These are phyloP conservation scores for Ustulina deusta DNA, from an alignment of 2,329 filamentous ascomycete genomes.

Conservation along the genomic window DNA sequence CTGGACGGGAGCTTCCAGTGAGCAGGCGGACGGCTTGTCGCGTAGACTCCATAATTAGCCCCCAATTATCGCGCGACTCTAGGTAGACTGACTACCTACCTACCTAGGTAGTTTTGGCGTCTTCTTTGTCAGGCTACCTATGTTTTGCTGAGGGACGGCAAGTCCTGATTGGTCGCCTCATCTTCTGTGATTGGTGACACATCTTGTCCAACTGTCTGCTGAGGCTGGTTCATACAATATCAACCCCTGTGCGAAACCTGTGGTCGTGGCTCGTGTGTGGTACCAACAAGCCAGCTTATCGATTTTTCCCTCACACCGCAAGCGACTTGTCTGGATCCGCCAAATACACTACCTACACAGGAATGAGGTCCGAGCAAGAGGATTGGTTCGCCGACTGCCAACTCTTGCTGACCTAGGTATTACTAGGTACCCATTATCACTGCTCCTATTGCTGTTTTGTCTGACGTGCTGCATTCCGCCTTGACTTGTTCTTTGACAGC, in stretches of 20 bases:
- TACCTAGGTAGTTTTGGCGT: too few species aligned
- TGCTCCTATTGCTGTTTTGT: neutral
- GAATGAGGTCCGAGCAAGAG: neutral
- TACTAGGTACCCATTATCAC: neutral
- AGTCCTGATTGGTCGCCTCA: slow-evolving; percentile 46
- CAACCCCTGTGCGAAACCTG: too few species aligned
- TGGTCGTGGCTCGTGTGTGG: too few species aligned
- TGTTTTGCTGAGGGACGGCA: slow-evolving; percentile 28
- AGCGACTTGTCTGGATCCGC: neutral
- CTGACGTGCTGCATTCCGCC: neutral
- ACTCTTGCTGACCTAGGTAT: neutral
- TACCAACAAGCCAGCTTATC: too few species aligned
- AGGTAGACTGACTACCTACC: neutral
- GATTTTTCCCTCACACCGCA: neutral
- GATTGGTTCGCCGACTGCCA: neutral
- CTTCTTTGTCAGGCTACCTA: slow-evolving; percentile 21
- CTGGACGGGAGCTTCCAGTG: neutral
- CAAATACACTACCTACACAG: neutral
- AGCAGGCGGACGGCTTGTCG: slow-evolving; percentile 1
- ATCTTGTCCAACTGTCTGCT: slow-evolving; percentile 30
- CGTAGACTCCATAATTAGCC: slow-evolving; percentile 31
- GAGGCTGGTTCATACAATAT: slow-evolving; percentile 30
- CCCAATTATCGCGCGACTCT: slow-evolving; percentile 8
- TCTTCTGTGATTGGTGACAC: slow-evolving; percentile 36
- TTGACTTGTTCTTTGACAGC: neutral